Conservation (phyloP, 352 stramenopile genomes). For the Plasmopara viticola region DNA sequence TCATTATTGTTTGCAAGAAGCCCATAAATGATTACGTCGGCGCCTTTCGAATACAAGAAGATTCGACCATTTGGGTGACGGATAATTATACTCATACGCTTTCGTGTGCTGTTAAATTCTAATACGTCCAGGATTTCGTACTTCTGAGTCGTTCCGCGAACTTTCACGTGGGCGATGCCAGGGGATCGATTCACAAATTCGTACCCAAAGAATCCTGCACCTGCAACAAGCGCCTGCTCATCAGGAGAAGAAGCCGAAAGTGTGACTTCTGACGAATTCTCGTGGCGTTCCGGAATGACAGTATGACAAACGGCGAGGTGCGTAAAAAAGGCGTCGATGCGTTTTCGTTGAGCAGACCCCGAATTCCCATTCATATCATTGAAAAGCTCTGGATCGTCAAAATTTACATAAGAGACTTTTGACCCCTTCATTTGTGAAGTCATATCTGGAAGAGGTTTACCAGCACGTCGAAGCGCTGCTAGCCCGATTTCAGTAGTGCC, state of each 20-base stretch:
- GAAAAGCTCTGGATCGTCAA: constrained; percentile 60
- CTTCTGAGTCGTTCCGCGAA: constrained; percentile 35
- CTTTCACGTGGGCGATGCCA: constrained; percentile 39
- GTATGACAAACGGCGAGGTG: constrained; percentile 92
- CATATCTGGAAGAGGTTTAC: constrained; percentile 43
- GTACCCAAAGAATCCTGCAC: constrained; percentile 67
- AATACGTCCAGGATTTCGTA: constrained; percentile 86
- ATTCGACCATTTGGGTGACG: constrained; percentile 49
- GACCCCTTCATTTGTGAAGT: constrained; percentile 14
- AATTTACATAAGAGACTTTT: constrained; percentile 67
- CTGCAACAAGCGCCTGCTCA: constrained; percentile 82
- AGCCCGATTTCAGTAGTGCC: constrained; percentile 81
- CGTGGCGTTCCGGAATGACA: constrained; percentile 93
- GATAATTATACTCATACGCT: constrained; percentile 91
- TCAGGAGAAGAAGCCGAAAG: constrained; percentile 78
- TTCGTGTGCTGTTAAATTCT: constrained; percentile 90
- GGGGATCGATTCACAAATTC: constrained; percentile 65
- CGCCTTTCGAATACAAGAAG: constrained; percentile 69
- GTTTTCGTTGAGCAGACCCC: constrained; percentile 36
- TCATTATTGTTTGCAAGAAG: constrained; percentile 32
- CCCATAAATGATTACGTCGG: constrained; percentile 63
- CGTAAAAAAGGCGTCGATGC: constrained; percentile 75
- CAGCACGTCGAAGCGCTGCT: constrained; percentile 51
- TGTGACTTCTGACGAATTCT: constrained; percentile 54
- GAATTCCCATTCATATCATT: constrained; percentile 58